A percentile compares a stretch with the other conserved stretches of the same genome.
phyloP scores from a whole-genome alignment of 768 basidiomycete species.

The Suillus spraguei region DNA sequence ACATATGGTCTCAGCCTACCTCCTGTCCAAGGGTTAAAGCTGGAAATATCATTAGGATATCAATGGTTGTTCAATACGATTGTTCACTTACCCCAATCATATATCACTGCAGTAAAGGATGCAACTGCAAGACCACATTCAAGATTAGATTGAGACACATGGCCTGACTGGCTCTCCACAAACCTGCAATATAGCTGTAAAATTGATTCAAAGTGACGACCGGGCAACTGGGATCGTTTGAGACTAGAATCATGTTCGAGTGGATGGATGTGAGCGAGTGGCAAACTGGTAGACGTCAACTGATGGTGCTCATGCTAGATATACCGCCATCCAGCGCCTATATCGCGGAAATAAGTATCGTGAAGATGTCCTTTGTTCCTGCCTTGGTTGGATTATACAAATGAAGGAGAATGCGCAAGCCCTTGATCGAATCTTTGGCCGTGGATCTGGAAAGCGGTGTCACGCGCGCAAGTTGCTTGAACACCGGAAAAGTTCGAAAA shows the following conservation, averaged over 20 bases:
- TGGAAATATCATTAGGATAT: background rate
- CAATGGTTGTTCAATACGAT: background rate
- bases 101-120: constrained; percentile 1
- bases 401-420: background rate
- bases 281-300: background rate
- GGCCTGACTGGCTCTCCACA: background rate
- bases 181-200: constrained; percentile 1
- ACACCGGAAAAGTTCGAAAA: constrained; percentile 2
- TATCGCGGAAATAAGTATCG: background rate
- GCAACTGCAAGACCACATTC: background rate
- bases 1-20: background rate
- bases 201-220: background rate
- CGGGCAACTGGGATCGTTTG: background rate
- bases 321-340: background rate
- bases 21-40: background rate
- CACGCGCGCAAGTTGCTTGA: background rate
- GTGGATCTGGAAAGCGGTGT: background rate
- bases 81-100: background rate
- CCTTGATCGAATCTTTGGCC: background rate
- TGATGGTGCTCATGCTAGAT: background rate
- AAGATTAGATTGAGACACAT: background rate
- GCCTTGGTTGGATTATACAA: background rate
- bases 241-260: background rate
- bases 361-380: background rate
- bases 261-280: background rate